These are phyloP conservation scores for Carex scoparia DNA, from an alignment of 176 grass and related monocot genomes.

Conservation along the genomic window DNA sequence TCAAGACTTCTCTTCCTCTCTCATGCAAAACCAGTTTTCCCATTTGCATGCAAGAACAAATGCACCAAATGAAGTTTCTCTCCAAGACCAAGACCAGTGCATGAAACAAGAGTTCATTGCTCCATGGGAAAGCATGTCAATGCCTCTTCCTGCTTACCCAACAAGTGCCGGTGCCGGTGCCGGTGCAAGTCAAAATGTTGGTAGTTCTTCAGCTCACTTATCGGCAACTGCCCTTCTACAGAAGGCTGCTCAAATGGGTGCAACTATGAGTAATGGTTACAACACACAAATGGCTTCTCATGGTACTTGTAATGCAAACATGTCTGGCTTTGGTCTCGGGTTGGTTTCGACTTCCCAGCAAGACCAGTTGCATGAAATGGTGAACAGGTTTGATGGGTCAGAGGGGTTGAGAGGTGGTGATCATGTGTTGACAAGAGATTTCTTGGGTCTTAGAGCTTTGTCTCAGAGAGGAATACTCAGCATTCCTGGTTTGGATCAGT, in stretches of 20 bases:
- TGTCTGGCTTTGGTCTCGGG: background rate
- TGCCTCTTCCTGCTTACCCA: constrained; percentile 18
- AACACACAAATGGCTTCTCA: constrained; percentile 54
- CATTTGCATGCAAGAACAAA: background rate
- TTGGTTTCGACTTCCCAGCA: constrained; percentile 7
- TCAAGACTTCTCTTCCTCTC: constrained; percentile 24
- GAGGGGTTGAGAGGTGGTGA: constrained; percentile 20
- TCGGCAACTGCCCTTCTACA: constrained; percentile 91
- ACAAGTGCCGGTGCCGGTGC: background rate
- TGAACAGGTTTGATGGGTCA: constrained; percentile 22
- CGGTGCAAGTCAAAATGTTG: background rate
- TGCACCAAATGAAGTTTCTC: constrained; percentile 4
- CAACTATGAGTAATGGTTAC: constrained; percentile 47
- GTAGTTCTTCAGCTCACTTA: constrained; percentile 40
- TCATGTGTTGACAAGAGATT: constrained; percentile 71
- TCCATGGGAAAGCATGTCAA: constrained; percentile 34
- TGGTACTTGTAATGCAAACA: background rate
- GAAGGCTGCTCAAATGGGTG: constrained; percentile 97
- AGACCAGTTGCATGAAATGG: constrained; percentile 32
- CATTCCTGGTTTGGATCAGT: constrained; percentile 63
- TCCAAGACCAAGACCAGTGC: constrained; percentile 28
- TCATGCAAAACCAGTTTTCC: constrained; percentile 20
- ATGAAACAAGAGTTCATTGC: constrained; percentile 53
- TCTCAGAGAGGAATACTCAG: constrained; percentile 65
- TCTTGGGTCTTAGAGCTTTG: constrained; percentile 73